A percentile compares a stretch with the other conserved stretches of the same genome.
These are phyloP conservation scores for Phaffia australis DNA, from an alignment of 768 basidiomycete species.

Conservation along the genomic window DNA sequence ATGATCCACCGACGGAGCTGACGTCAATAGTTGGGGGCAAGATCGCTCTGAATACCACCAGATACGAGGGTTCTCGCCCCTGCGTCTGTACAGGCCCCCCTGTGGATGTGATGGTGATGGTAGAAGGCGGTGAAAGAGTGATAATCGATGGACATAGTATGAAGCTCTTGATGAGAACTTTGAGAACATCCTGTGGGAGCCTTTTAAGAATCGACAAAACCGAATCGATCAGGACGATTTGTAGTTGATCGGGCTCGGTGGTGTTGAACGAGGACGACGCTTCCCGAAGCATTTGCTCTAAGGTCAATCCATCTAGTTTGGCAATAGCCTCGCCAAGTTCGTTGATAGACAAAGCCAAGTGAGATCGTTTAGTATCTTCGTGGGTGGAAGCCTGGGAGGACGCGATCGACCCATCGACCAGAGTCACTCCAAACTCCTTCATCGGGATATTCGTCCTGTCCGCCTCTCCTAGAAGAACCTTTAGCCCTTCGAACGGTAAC, in stretches of 20 bases:
- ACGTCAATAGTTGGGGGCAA: conserved; percentile 36
- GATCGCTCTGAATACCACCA: conserved; percentile 37
- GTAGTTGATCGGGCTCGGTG: conserved; percentile 26
- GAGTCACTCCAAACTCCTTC: conserved; percentile 33
- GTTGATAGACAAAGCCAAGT: conserved; percentile 32
- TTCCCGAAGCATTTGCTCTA: conserved; percentile 19
- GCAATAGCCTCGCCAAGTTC: conserved; percentile 37
- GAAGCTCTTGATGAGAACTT: conserved; percentile 34
- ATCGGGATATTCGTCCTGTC: conserved; percentile 36
- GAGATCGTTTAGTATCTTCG: conserved; percentile 15
- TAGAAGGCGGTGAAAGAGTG: conserved; percentile 32
- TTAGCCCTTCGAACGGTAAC: conserved; percentile 38
- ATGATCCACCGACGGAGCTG: conserved; percentile 29
- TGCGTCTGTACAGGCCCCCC: conserved; percentile 5
- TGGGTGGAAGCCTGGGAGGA: conserved; percentile 2
- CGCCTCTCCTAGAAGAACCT: conserved; percentile 33
- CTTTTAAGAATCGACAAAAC: conserved; percentile 38
- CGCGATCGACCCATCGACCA: not conserved
- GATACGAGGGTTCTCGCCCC: conserved; percentile 30
- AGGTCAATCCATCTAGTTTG: conserved; percentile 34
- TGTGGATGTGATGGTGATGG: conserved; percentile 6
- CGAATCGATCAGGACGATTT: conserved; percentile 31
- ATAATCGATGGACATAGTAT: conserved; percentile 35
- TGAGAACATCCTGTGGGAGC: conserved; percentile 34
- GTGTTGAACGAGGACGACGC: conserved; percentile 30